These are phyloP conservation scores for Eutypella sp. DNA, from an alignment of 2,329 filamentous ascomycete species.

Conservation along the genomic window DNA sequence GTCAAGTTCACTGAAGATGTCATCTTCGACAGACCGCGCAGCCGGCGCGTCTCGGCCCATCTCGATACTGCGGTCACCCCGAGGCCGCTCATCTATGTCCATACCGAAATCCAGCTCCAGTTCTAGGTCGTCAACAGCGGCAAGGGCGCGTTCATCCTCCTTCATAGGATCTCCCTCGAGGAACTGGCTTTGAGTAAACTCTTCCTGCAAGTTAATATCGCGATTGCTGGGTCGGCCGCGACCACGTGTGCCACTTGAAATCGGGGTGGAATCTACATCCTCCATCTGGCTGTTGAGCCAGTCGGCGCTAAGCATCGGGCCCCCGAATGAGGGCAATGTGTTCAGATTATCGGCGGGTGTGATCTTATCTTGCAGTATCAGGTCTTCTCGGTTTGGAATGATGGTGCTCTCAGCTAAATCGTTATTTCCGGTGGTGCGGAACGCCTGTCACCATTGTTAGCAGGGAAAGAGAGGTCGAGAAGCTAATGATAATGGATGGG, in stretches of 20 bases:
- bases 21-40: slow-evolving; percentile 61
- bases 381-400: slow-evolving; percentile 75
- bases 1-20: slow-evolving; percentile 63
- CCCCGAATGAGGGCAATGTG: slow-evolving; percentile 39
- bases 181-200: slow-evolving; percentile 73
- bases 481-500: too few species aligned
- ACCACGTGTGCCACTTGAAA: slow-evolving; percentile 52
- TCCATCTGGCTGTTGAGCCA: slow-evolving; percentile 75
- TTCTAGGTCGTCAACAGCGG: slow-evolving; percentile 61
- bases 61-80: slow-evolving; percentile 67
- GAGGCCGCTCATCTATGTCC: slow-evolving; percentile 61
- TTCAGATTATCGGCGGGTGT: slow-evolving; percentile 82
- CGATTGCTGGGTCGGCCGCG: slow-evolving; percentile 43
- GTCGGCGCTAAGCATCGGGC: slow-evolving; percentile 79
- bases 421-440: slow-evolving; percentile 89
- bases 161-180: slow-evolving; percentile 60
- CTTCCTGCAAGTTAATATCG: slow-evolving; percentile 65
- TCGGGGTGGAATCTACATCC: slow-evolving; percentile 49
- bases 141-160: slow-evolving; percentile 53
- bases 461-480: neutral
- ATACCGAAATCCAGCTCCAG: slow-evolving; percentile 72
- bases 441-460: slow-evolving; percentile 60
- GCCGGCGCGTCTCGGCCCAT: slow-evolving; percentile 79
- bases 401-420: slow-evolving; percentile 83
- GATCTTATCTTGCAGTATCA: slow-evolving; percentile 86